phyloP scores from a whole-genome alignment of 768 basidiomycete species.

The Russula brevipes region DNA sequence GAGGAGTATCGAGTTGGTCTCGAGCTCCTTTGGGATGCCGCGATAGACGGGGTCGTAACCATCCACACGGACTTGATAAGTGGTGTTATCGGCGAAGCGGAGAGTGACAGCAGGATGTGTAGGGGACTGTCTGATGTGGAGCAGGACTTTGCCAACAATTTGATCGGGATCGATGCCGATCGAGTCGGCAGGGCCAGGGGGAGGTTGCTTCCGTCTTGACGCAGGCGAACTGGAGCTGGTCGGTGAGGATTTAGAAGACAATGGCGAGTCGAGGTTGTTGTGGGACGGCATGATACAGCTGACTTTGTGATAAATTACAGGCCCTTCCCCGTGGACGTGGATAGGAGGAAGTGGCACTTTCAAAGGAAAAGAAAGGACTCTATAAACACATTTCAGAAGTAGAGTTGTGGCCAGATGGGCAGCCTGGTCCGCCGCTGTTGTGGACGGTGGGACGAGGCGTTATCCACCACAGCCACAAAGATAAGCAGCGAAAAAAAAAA shows the following conservation, averaged over 20 bases:
- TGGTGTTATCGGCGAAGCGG: constrained; percentile 34
- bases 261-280: not conserved
- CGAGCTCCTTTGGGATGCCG: constrained; percentile 55
- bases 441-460: too few species aligned
- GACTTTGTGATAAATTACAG: not conserved
- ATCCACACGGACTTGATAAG: constrained; percentile 48
- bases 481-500: constrained; percentile 20
- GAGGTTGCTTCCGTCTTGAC: constrained; percentile 20
- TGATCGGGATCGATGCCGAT: constrained; percentile 31
- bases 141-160: constrained; percentile 34
- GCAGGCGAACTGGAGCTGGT: constrained; percentile 1
- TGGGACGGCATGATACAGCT: constrained; percentile 1
- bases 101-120: constrained; percentile 36
- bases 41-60: constrained; percentile 54
- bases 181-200: constrained; percentile 14
- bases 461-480: too few species aligned
- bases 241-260: not conserved
- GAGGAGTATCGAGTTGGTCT: constrained; percentile 44
- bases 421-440: too few species aligned
- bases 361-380: not conserved
- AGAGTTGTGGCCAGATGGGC: constrained; percentile 5
- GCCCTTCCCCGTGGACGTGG: not conserved
- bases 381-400: constrained; percentile 6
- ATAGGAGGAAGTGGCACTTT: not conserved
- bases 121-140: constrained; percentile 31